phyloP scores from a whole-genome alignment of 2,329 filamentous ascomycete species.

The Didymosphaeria variabile region DNA sequence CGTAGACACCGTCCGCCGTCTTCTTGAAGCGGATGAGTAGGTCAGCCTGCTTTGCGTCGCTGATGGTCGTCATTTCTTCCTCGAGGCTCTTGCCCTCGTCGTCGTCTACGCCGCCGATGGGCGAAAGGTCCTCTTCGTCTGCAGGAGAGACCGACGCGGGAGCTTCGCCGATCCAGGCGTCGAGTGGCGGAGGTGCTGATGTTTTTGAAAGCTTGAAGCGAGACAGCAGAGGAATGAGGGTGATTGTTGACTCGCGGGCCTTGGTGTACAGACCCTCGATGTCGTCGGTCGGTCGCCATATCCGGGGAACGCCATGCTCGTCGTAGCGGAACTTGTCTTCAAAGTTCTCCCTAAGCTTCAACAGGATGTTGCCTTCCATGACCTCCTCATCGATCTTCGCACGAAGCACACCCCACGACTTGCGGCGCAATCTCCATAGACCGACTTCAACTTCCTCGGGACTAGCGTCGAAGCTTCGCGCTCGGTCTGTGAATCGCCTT shows the following conservation, averaged over 20 bases:
- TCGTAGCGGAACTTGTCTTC: conserved; percentile 99
- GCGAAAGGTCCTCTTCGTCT: conserved; percentile 87
- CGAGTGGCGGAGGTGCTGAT: conserved; percentile 79
- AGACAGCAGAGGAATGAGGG: conserved; percentile 87
- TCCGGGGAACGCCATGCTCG: conserved; percentile 89
- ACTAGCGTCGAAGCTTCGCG: conserved; percentile 92
- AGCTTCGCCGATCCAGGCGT: conserved; percentile 81
- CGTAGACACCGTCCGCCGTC: conserved; percentile 95
- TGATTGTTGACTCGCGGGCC: conserved; percentile 90
- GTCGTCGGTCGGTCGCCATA: conserved; percentile 96
- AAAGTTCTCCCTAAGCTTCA: conserved; percentile 97
- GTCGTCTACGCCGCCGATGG: conserved; percentile 93
- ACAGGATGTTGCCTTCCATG: conserved; percentile 93
- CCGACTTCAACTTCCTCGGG: conserved; percentile 91
- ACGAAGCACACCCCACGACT: conserved; percentile 91
- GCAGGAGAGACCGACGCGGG: conserved; percentile 78
- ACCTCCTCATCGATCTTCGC: conserved; percentile 96
- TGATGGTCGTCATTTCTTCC: conserved; percentile 95
- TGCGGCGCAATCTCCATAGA: conserved; percentile 88
- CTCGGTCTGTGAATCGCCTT: conserved; percentile 82
- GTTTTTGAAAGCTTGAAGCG: conserved; percentile 82
- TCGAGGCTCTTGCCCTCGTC: conserved; percentile 94
- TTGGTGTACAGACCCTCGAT: conserved; percentile 95
- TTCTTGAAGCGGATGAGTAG: conserved; percentile 97
- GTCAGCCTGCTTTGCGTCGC: conserved; percentile 89